These are phyloP conservation scores for Botrytis byssoidea DNA, from an alignment of 2,329 filamentous ascomycete genomes.

Conservation along the genomic window DNA sequence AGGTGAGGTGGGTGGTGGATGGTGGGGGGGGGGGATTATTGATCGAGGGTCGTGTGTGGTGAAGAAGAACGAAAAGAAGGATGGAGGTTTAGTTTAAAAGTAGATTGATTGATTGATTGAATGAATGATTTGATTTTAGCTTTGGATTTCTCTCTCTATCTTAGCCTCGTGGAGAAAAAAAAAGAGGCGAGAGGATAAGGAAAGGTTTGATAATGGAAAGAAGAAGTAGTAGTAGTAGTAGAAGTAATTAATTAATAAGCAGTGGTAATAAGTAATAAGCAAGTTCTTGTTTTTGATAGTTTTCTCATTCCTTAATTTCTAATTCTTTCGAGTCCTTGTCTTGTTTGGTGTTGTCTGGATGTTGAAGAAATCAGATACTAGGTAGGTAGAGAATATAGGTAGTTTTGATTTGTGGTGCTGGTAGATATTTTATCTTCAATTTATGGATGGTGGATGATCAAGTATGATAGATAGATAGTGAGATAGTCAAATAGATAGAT, in stretches of 20 bases:
- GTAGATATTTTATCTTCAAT: not conserved
- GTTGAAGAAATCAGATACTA: not conserved
- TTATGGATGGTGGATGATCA: not conserved
- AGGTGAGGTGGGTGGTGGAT: not conserved
- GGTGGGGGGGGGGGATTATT: not conserved
- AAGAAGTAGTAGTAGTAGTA: not conserved
- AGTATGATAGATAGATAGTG: not conserved
- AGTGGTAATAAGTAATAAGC: not conserved
- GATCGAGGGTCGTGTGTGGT: not conserved
- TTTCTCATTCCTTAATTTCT: not conserved
- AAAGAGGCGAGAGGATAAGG: slow-evolving; percentile 9
- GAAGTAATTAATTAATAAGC: no score
- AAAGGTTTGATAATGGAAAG: not conserved
- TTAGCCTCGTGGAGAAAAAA: not conserved
- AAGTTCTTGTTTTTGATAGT: not conserved
- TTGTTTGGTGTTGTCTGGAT: not conserved
- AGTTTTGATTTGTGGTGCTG: not conserved
- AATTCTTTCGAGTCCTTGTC: not conserved
- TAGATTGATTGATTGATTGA: not conserved
- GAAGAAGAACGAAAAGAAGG: slow-evolving; percentile 3
- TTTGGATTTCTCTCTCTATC: not conserved
- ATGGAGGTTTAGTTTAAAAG: not conserved
- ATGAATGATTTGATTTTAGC: not conserved
- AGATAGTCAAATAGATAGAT: not conserved
- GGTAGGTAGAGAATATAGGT: not conserved